Conservation (phyloP, 106 monocot species). For the Phalaenopsis aphrodite region DNA sequence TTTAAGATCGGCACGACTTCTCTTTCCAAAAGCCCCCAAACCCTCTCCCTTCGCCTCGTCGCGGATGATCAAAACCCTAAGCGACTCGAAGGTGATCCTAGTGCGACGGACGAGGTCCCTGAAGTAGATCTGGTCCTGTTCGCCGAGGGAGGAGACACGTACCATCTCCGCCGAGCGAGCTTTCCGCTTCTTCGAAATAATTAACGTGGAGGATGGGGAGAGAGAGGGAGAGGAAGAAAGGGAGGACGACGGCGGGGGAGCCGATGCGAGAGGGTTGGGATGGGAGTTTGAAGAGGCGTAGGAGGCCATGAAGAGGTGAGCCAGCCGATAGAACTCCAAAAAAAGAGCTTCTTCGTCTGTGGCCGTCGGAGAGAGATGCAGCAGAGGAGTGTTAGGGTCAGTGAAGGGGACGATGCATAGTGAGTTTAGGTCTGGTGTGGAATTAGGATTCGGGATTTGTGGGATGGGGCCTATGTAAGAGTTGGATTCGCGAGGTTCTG, state of each 20-base stretch:
- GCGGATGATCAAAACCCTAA: slow-evolving; percentile 43
- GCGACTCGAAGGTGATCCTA: slow-evolving; percentile 60
- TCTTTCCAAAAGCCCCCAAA: slow-evolving; percentile 14
- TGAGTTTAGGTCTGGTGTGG: not conserved
- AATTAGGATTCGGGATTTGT: not conserved
- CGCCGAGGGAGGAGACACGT: slow-evolving; percentile 41
- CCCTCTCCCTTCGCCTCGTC: slow-evolving; percentile 24
- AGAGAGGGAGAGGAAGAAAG: not conserved
- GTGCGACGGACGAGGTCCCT: slow-evolving; percentile 56
- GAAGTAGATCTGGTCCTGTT: slow-evolving; percentile 49
- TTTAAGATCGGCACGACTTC: slow-evolving; percentile 43
- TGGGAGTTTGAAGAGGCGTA: not conserved
- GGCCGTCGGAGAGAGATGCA: slow-evolving; percentile 17
- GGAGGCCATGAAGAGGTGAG: slow-evolving; percentile 31
- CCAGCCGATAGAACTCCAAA: slow-evolving; percentile 56
- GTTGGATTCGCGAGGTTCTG: slow-evolving; percentile 11
- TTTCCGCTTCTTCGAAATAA: slow-evolving; percentile 37
- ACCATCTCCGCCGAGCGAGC: slow-evolving; percentile 69
- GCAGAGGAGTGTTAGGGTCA: slow-evolving; percentile 22
- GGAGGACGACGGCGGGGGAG: not conserved
- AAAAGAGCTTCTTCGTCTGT: slow-evolving; percentile 43
- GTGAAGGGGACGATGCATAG: slow-evolving; percentile 4
- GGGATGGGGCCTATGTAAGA: slow-evolving; percentile 4
- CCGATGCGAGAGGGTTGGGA: slow-evolving; percentile 10
- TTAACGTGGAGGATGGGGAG: slow-evolving; percentile 8